These are phyloP conservation scores for Geotrichum citri-aurantii DNA, from an alignment of 1,139 yeast genomes.

Conservation along the genomic window DNA sequence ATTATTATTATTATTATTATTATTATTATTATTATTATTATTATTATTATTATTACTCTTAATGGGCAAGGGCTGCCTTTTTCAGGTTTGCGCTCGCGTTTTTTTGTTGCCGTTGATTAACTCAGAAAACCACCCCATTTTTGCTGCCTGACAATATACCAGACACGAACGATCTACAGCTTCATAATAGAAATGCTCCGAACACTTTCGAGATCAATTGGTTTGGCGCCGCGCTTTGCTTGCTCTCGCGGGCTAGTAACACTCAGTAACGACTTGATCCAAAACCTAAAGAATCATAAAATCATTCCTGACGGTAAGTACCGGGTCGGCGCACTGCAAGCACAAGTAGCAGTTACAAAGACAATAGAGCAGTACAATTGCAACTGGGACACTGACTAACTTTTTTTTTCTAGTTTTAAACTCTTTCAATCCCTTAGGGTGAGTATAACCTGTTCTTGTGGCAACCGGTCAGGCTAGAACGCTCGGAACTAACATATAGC, in stretches of 20 bases:
- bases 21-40: too few relatives aligned
- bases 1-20: too few relatives aligned
- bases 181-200: neutral
- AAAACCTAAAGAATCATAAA: conserved; percentile 54
- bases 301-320: conserved; percentile 60
- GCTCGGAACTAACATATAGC: neutral
- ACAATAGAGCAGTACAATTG: neutral
- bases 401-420: conserved; percentile 26
- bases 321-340: too few relatives aligned
- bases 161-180: neutral
- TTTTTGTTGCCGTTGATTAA: too few relatives aligned
- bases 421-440: conserved; percentile 33
- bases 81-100: too few relatives aligned
- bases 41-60: too few relatives aligned
- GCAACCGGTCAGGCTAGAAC: neutral
- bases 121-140: neutral
- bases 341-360: neutral
- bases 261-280: conserved; percentile 57
- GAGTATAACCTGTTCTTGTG: conserved; percentile 13
- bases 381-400: neutral
- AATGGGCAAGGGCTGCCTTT: too few relatives aligned
- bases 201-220: neutral
- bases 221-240: neutral
- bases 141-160: neutral
- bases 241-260: conserved; percentile 37